Evolutionary conservation across 1,284 basidiomycete genomes (phyloP), one percentile per base, ranked within the genome.

Genomic region (Trichosporon sp.): DNA sequence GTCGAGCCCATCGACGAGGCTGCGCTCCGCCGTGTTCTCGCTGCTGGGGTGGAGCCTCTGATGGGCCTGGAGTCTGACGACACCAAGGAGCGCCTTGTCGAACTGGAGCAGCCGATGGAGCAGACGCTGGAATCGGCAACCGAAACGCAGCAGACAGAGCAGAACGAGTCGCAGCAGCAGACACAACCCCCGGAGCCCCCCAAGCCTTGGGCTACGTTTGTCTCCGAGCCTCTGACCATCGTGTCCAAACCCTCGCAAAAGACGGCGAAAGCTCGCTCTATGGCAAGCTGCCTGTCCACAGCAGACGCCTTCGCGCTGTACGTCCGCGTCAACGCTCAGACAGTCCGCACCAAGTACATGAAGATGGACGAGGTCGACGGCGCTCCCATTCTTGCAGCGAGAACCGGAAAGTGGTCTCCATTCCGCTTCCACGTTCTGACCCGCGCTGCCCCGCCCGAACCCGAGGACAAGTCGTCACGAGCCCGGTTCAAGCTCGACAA

Each of bases 181-280:
- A 42, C 38, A 18, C 58, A 60, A 18, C 34, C 47, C 23, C 9
- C 35, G 4, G 38, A 58, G 15, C 25, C 31, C 3, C 25, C 53
- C 32, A 72, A 27, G 70, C 83, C 90, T 64, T 97, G 94, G 93
- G 92, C 92, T 7, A 89, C 91, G 29, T 95, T 98, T 85, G 89
- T 92, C 80, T 97, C 93, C 29, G 90, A 92, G 51, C 92, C 93
- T 62, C 91, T 98, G 75, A 90, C 91, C 56, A 93, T 97, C 84
- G 95, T 98, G 78, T 97, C 95, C 76, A 98, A 98, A 83, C 95
- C 95, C 32, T 95, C 93, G 62, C 94, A 95, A 86, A 96, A 96
- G 87, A 96, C 94, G 0, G 92, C 93, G 70, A 96, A 96, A 85
- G 95, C 95, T 72, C 90, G 94, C 78, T 95, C 94, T 79, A 92